Evolutionary conservation across 208 protist genomes (phyloP), one percentile per base, ranked within the genome.

Genomic region (Leishmania guyanensis): DNA sequence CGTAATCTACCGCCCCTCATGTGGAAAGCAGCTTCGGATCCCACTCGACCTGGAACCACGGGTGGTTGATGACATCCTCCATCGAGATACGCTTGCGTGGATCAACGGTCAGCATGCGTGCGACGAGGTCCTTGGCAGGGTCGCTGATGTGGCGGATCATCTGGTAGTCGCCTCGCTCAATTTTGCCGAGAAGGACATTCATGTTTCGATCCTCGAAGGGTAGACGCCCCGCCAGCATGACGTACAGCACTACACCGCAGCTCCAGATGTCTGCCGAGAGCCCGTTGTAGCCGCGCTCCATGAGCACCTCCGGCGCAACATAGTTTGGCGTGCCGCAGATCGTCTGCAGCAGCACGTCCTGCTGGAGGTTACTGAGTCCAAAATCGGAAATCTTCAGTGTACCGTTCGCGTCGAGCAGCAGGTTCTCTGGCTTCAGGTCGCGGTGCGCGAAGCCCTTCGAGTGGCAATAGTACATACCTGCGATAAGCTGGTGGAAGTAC

Each of bases 401-500:
- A 74, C 88, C 93, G 33, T 89, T 87, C 22, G 85, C 84, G 71
- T 97, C 94, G 6, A 98, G 85, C 39, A 98, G 79, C 20, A 98
- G 78, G 83, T 98, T 98, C 83, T 98, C 94, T 26, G 96, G 94
- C 87, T 98, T 98, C 56, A 98, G 78, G 78, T 98, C 98, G 39
- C 95, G 90, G 80, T 98, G 95, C 0, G 94, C 96, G 65, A 98
- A 95, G 65, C 94, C 91, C 73, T 96, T 86, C 39, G 84, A 84
- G 85, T 99, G 97, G 83, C 96, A 98, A 82, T 99, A 99, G 78
- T 93, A 91, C 62, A 99, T 89, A n/a, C 96, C 98, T 9, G 92
- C 86, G 48, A 99, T 98, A n/a, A 99, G 89, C 88, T 99, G 97
- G 76, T 99, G 97, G 82, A 99, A 99, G 88, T 98, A 99, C 16